These are phyloP conservation scores for Hygrophorus russula DNA, from an alignment of 768 basidiomycete genomes.

Conservation along the genomic window DNA sequence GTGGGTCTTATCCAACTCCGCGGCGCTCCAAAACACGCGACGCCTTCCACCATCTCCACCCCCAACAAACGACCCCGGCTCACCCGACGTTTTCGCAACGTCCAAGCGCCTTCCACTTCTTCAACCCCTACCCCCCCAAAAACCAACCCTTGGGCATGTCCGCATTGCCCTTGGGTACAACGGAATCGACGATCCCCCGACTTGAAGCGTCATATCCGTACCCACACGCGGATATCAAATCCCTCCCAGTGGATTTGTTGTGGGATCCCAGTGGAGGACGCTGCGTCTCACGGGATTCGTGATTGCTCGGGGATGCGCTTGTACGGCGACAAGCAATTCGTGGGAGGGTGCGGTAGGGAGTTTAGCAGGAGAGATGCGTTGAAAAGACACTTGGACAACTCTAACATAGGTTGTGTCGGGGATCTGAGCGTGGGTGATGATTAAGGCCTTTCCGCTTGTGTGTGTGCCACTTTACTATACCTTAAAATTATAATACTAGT, in stretches of 20 bases:
- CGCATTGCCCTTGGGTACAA: constrained; percentile 36
- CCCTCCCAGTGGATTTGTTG: constrained; percentile 30
- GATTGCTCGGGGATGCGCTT: neutral
- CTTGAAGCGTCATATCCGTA: constrained; percentile 45
- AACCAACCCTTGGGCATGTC: constrained; percentile 24
- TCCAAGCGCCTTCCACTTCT: constrained; percentile 19
- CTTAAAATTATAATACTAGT: no score
- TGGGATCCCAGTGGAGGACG: constrained; percentile 22
- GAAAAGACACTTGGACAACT: constrained; percentile 30
- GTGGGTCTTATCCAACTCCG: no score
- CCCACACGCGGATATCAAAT: constrained; percentile 37
- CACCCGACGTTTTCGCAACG: constrained; percentile 33
- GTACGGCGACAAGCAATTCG: constrained; percentile 18
- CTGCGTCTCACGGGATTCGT: constrained; percentile 7
- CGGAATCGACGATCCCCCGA: constrained; percentile 43
- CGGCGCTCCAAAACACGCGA: neutral
- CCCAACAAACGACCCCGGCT: constrained; percentile 18
- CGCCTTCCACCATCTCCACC: constrained; percentile 5
- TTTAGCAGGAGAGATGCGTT: constrained; percentile 38
- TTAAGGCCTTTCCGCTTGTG: neutral
- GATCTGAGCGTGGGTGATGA: neutral
- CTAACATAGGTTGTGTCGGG: constrained; percentile 18
- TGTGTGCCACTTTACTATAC: no score
- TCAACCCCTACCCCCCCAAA: constrained; percentile 10
- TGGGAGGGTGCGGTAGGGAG: constrained; percentile 24